Evolutionary conservation across 2,329 filamentous ascomycete species (phyloP).

Genomic region (Fusarium agapanthi): DNA sequence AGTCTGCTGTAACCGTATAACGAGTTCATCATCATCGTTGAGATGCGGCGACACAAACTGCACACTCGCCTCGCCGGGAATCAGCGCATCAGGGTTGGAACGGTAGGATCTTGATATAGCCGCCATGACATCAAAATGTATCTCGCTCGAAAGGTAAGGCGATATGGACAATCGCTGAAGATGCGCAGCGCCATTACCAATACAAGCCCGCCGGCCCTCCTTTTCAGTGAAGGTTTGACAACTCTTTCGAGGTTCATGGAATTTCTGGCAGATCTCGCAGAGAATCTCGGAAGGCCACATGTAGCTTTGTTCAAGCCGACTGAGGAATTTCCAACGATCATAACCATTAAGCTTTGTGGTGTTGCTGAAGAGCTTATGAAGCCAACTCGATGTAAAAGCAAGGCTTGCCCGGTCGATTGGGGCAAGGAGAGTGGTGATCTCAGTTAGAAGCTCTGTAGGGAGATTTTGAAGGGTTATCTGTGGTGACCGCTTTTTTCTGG

Average conservation of each 20-base stretch:
- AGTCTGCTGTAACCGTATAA: background rate
- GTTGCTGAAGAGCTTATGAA: background rate
- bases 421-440: background rate
- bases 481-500: too few species aligned
- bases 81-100: fast-evolving
- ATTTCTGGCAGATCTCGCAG: background rate
- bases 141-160: background rate
- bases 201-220: fast-evolving
- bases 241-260: background rate
- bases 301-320: background rate
- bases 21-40: fast-evolving
- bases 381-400: background rate
- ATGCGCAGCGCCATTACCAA: background rate
- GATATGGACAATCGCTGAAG: background rate
- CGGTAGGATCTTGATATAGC: background rate
- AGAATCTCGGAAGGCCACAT: background rate
- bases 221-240: background rate
- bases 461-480: fast-evolving
- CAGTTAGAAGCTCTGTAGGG: background rate
- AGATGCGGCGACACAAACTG: background rate
- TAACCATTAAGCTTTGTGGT: background rate
- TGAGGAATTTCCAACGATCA: fast-evolving
- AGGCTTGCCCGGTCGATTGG: background rate
- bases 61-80: fast-evolving
- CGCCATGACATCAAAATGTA: background rate